Evolutionary conservation across 2,329 filamentous ascomycete species (phyloP), one percentile per base, ranked within the genome.

Genomic region (Escovopsis weberi): DNA sequence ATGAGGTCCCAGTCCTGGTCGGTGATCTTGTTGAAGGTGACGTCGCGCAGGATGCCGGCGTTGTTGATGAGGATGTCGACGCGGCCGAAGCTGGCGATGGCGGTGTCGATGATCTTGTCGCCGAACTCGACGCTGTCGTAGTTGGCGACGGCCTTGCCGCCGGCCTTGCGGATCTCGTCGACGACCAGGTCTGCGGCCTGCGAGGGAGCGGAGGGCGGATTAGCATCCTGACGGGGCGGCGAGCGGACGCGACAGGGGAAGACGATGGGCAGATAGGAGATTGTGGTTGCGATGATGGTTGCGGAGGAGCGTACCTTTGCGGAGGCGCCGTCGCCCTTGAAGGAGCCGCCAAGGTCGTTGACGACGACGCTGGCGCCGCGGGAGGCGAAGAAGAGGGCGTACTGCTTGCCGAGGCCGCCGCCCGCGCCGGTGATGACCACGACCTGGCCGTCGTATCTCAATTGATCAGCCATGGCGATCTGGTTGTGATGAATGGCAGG

Each of bases 1-100:
- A 95, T 84, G 53, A 95, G 68, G 60, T 98, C 89, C 91, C 91
- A 98, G 64, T 98, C 91, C 59, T 82, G 67, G 62, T 98, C 91
- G 63, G 82, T 91, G 77, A 96, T 93, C 68, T 96, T 96, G 76
- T 94, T 94, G 72, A 98, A 96, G 74, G 85, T 89, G 59, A 96
- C 64, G 67, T 96, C 88, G 47, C 89, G 82, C 47, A 94, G 74
- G 59, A 96, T 96, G 58, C 91, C 89, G 47, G 91, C 91, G 60
- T 96, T 98, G 75, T 98, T 98, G 67, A 98, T 82, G 55, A 98
- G 80, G 50, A 98, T 70, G 63, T 98, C 89, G 64, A 98, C 77
- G 56, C 89, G 85, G 53, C 89, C 85, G 59, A 80, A 91, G 43
- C 69, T 70, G 63, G 85, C 69, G 60, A 91, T 83, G 54, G 85